Conservation (phyloP, 768 basidiomycete genomes). For the Scleroderma bovista region DNA sequence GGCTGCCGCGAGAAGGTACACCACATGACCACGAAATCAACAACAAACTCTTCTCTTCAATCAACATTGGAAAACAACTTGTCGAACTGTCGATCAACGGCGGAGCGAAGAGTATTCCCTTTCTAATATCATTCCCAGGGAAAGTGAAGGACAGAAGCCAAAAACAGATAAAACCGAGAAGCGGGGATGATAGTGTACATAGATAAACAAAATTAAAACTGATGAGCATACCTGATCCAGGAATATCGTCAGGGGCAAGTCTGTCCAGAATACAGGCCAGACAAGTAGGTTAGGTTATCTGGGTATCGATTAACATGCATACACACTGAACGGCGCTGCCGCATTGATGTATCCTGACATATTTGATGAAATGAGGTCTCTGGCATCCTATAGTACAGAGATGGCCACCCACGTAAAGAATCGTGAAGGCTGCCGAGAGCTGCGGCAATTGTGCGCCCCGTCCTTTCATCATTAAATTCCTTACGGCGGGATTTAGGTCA, state of each 20-base stretch:
- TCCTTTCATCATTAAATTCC: not conserved
- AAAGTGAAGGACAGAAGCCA: not conserved
- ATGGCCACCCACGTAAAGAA: no score
- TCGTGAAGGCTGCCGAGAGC: no score
- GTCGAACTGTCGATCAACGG: not conserved
- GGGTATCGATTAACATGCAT: no score
- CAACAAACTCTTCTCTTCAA: not conserved
- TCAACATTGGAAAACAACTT: conserved; percentile 1
- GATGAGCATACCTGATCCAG: not conserved
- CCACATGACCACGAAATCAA: not conserved
- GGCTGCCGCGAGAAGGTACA: not conserved
- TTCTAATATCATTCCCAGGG: not conserved
- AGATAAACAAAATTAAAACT: not conserved
- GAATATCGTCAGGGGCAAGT: not conserved
- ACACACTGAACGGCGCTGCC: no score
- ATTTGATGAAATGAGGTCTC: no score
- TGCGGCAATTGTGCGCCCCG: not conserved
- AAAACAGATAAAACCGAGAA: not conserved
- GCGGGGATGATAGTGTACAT: not conserved
- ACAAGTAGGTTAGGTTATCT: no score
- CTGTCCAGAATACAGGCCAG: not conserved
- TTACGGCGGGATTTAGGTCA: not conserved
- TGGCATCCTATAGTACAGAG: no score
- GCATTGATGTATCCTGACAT: no score
- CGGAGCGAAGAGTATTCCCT: not conserved